Base-by-base conservation (phyloP, 768 basidiomycete genomes). In the Pleurotus djamor region DNA sequence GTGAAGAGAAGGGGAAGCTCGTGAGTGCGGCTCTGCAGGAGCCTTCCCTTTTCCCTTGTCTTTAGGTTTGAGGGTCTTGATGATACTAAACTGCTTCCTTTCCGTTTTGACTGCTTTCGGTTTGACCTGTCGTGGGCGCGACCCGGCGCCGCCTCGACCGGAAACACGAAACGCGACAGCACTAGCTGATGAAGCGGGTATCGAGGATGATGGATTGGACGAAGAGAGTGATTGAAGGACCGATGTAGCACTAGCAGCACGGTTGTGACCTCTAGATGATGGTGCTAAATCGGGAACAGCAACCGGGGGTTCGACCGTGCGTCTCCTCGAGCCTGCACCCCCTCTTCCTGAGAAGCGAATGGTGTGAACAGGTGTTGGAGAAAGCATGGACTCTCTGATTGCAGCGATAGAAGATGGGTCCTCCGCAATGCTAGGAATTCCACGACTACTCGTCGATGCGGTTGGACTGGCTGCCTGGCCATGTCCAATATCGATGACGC, bases 341-440 rank as follows among this genome's bases (percentile, higher is more conserved):
- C 52, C 52, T n/a, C 52, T 34, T 10, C 52, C 52, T 16, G 52
- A 52, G 52, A 52, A 52, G n/a, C 52, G 52, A 21, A 52, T 17
- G 10, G 36, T 37, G n/a, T 48, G 47, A 48, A 35, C 32, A 12
- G 52, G 52, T 14, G 13, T 16, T n/a, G 52, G 36, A 28, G 16
- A 35, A 8, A 5, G 52, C 33, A 52, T 34, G 14, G 52, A n/a
- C 3, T 52, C 49, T 14, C 28, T 28, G 3, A 35, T 33, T 6
- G 52, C 52, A 13, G 32, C 16, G 10, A 35, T n/a, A 16, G 28
- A 33, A 16, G 16, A 16, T 10, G 34, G 52, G 8, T 52, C 14
- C 16, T 14, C 16, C 16, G 49, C n/a, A 35, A 17, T 37, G 12
- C 35, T 33, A 52, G 28, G 34, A 37, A 7, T 9, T 0, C 35